Percentiles rank a stretch among this genome's conserved stretches.
Conservation (phyloP, 2,329 filamentous ascomycete species). For the Colletotrichum plurivorum region DNA sequence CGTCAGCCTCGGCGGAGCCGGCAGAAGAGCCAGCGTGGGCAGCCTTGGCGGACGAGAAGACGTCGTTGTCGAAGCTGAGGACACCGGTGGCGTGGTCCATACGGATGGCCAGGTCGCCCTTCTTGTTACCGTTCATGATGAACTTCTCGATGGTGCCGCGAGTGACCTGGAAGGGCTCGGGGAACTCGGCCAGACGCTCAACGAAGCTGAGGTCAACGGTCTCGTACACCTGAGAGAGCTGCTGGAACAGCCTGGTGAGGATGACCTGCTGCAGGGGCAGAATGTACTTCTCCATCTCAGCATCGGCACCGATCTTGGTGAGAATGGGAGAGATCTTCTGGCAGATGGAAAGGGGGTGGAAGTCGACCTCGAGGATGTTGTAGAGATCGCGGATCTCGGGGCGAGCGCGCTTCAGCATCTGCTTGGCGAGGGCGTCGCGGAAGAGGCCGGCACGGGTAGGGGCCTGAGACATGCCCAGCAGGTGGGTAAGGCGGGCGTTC, state of each 20-base stretch:
- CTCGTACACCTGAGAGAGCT: conserved; percentile 98
- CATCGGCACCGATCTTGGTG: conserved; percentile 90
- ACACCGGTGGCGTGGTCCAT: conserved; percentile 96
- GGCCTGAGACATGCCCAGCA: conserved; percentile 91
- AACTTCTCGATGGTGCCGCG: conserved; percentile 97
- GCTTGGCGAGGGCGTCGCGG: conserved; percentile 96
- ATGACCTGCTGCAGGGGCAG: conserved; percentile 98
- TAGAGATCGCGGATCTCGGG: conserved; percentile 97
- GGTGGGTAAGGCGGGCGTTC: conserved; percentile 96
- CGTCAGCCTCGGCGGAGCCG: conserved; percentile 89
- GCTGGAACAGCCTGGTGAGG: conserved; percentile 97
- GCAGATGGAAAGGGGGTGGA: conserved; percentile 98
- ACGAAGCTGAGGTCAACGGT: conserved; percentile 96
- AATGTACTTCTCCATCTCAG: conserved; percentile 98
- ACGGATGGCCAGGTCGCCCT: conserved; percentile 95
- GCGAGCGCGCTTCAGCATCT: conserved; percentile 90
- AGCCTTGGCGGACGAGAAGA: conserved; percentile 97
- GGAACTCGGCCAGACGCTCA: conserved; percentile 93
- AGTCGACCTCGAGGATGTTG: conserved; percentile 99
- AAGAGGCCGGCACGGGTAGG: conserved; percentile 93
- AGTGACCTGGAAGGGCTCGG: conserved; percentile 94
- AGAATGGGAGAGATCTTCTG: conserved; percentile 98
- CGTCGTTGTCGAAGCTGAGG: conserved; percentile 96
- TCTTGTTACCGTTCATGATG: conserved; percentile 99
- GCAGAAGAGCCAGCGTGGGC: conserved; percentile 86